Evolutionary conservation across 495 filamentous ascomycete genomes (phyloP).

Genomic region (Hypomontagnella submonticulosa): DNA sequence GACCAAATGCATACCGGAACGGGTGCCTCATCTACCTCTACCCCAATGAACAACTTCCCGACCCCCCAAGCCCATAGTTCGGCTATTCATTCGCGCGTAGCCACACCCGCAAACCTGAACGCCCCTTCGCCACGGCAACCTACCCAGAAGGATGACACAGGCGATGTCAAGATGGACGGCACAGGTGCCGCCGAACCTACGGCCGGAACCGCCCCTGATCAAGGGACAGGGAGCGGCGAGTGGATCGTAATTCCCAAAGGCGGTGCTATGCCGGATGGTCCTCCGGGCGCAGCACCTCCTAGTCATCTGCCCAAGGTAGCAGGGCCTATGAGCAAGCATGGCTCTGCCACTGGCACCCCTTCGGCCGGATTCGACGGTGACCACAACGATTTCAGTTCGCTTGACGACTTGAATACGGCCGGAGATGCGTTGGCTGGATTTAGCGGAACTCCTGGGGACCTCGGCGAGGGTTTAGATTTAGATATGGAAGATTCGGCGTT

Average conservation of each 20-base stretch:
- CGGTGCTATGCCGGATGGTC: conserved; percentile 48
- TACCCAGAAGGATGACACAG: conserved; percentile 36
- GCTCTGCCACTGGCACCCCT: conserved; percentile 55
- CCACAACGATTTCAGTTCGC: conserved; percentile 63
- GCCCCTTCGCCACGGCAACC: conserved; percentile 49
- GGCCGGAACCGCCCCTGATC: conserved; percentile 49
- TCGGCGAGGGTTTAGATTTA: conserved; percentile 57
- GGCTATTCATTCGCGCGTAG: conserved; percentile 55
- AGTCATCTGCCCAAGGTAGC: conserved; percentile 24
- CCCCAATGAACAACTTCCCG: conserved; percentile 58
- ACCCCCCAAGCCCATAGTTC: conserved; percentile 58
- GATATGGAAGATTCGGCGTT: conserved; percentile 67
- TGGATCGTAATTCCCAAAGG: conserved; percentile 67
- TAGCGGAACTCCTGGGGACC: conserved; percentile 51
- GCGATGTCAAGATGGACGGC: conserved; percentile 53
- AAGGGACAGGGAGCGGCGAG: conserved; percentile 59
- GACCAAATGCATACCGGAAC: conserved; percentile 70
- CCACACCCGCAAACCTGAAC: conserved; percentile 58
- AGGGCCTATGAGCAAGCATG: conserved; percentile 48
- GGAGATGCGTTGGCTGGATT: conserved; percentile 61
- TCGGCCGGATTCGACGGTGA: conserved; percentile 54
- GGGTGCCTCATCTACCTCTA: conserved; percentile 64
- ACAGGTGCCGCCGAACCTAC: conserved; percentile 36
- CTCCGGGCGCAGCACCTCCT: conserved; percentile 27
- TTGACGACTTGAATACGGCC: conserved; percentile 64